Evolutionary conservation across 2,329 filamentous ascomycete species (phyloP).

Genomic region (Botrytis fabae): DNA sequence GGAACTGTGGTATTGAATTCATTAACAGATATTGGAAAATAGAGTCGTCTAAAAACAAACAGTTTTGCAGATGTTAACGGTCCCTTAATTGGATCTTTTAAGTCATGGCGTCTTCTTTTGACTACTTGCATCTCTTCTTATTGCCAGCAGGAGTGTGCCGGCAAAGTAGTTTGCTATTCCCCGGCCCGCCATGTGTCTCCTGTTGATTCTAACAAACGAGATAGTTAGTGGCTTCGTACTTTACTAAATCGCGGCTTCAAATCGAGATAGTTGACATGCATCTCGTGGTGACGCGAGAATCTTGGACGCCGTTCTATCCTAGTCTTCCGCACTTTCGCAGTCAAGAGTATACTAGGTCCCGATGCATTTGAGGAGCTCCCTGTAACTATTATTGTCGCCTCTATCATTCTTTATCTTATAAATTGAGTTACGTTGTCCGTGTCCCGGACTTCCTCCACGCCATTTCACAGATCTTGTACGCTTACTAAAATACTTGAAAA

Average conservation of each 20-base stretch:
- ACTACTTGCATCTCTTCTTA: not conserved
- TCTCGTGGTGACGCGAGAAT: slow-evolving; percentile 1
- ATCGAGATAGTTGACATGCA: slow-evolving; percentile 15
- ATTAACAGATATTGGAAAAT: not conserved
- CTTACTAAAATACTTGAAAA: slow-evolving; percentile 17
- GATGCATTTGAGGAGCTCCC: not conserved
- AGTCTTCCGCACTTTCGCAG: not conserved
- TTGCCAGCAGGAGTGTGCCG: not conserved
- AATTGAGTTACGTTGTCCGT: slow-evolving; percentile 11
- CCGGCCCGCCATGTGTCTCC: not conserved
- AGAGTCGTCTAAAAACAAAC: not conserved
- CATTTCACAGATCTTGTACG: slow-evolving; percentile 14
- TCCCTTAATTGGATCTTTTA: not conserved
- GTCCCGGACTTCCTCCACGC: not conserved
- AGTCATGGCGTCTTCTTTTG: not conserved
- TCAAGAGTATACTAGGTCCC: not conserved
- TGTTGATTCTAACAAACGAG: not conserved
- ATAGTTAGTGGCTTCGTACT: not conserved
- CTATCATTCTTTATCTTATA: slow-evolving; percentile 17
- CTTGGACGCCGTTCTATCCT: slow-evolving; percentile 1
- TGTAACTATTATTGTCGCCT: slow-evolving; percentile 5
- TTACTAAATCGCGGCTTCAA: not conserved
- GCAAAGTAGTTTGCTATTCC: not conserved
- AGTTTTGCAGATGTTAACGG: not conserved
- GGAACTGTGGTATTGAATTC: not conserved